phyloP scores from a whole-genome alignment of 2,329 filamentous ascomycete species.

The Monilinia fructicola region DNA sequence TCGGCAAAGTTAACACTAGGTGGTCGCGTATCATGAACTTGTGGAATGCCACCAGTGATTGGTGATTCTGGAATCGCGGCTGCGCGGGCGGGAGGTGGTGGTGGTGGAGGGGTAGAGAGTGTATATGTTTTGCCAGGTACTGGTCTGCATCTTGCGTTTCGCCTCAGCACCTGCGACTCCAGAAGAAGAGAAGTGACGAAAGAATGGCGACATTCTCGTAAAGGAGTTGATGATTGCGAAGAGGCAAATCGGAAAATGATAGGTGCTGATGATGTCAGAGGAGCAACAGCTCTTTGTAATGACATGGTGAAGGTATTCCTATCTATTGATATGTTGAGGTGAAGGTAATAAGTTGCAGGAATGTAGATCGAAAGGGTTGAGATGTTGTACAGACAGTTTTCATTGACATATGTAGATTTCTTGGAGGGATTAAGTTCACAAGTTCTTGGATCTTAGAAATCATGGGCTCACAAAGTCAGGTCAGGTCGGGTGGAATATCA shows the following conservation, averaged over 20 bases:
- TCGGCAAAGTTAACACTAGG: slow-evolving; percentile 56
- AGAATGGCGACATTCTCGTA: slow-evolving; percentile 44
- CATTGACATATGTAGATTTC: slow-evolving; percentile 15
- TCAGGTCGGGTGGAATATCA: slow-evolving; percentile 16
- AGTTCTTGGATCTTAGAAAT: slow-evolving; percentile 24
- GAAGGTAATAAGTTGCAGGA: background rate
- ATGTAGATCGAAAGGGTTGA: background rate
- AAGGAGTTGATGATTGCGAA: slow-evolving; percentile 38
- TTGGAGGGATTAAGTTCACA: background rate
- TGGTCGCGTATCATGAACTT: slow-evolving; percentile 48
- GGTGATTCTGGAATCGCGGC: slow-evolving; percentile 59
- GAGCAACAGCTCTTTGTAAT: slow-evolving; percentile 35
- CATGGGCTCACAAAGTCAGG: slow-evolving; percentile 18
- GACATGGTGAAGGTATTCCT: slow-evolving; percentile 32
- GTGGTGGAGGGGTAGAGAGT: slow-evolving; percentile 43
- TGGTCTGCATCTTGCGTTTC: slow-evolving; percentile 63
- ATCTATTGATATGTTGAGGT: background rate
- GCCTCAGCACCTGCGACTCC: slow-evolving; percentile 48
- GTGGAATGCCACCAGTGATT: slow-evolving; percentile 50
- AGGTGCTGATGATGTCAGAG: slow-evolving; percentile 38
- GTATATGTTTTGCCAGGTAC: slow-evolving; percentile 61
- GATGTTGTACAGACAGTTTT: background rate
- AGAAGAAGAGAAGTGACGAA: slow-evolving; percentile 49
- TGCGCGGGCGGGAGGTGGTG: slow-evolving; percentile 53
- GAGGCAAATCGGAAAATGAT: slow-evolving; percentile 39